A percentile compares a stretch with the other conserved stretches of the same genome.
phyloP scores from a whole-genome alignment of 1,139 yeast species.

The Schwanniomyces etchellsii region DNA sequence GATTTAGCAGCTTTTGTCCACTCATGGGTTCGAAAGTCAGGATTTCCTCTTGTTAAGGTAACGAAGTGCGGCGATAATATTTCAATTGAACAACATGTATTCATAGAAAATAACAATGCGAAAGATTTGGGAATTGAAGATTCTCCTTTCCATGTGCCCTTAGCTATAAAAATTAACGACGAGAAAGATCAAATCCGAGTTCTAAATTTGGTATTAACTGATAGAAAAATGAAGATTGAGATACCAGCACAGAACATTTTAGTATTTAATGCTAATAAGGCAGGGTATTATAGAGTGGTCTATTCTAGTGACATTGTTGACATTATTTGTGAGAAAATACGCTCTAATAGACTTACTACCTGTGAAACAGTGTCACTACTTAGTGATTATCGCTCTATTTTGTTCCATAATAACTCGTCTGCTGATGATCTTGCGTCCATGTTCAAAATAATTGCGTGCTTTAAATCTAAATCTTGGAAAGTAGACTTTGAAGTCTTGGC shows the following conservation, averaged over 20 bases:
- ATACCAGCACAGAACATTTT: constrained; percentile 18
- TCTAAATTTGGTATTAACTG: constrained; percentile 41
- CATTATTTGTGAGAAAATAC: constrained; percentile 18
- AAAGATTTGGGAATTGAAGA: constrained; percentile 33
- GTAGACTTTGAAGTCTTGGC: constrained; percentile 22
- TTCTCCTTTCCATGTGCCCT: constrained; percentile 47
- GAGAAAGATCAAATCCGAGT: constrained; percentile 21
- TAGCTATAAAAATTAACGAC: constrained; percentile 34
- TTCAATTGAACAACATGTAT: constrained; percentile 49
- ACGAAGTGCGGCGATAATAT: constrained; percentile 21
- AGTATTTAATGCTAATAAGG: constrained; percentile 37
- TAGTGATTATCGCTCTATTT: constrained; percentile 30
- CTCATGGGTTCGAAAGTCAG: constrained; percentile 57
- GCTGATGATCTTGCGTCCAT: constrained; percentile 23
- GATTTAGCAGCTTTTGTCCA: constrained; percentile 40
- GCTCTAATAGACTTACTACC: constrained; percentile 15
- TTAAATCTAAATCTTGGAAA: constrained; percentile 16
- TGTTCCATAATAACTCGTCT: constrained; percentile 16
- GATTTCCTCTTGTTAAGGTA: constrained; percentile 51
- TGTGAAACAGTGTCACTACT: constrained; percentile 30
- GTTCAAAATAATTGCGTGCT: constrained; percentile 19
- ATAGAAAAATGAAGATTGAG: constrained; percentile 36
- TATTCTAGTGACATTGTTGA: constrained; percentile 18
- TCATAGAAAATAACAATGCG: constrained; percentile 21
- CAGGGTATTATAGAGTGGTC: constrained; percentile 39